These are phyloP conservation scores for Cutaneotrichosporon cavernicola DNA, from an alignment of 1,284 basidiomycete species.

Conservation along the genomic window DNA sequence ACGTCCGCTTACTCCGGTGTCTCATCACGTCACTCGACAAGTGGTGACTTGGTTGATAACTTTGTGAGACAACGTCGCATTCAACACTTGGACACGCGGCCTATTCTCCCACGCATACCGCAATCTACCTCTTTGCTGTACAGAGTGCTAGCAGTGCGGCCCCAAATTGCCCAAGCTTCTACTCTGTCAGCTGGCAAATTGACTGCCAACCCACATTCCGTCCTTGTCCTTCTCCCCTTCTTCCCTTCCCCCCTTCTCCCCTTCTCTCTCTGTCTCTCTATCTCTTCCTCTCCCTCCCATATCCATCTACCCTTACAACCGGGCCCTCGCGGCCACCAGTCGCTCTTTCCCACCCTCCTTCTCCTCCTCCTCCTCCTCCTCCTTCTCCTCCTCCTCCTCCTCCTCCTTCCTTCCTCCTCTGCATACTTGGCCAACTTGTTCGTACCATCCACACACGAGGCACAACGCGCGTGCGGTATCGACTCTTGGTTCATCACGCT, in stretches of 20 bases:
- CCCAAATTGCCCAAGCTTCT: background rate
- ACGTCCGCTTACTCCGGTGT: background rate
- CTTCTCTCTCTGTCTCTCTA: background rate
- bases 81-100: background rate
- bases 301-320: background rate
- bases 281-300: background rate
- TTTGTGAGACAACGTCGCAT: background rate
- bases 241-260: background rate
- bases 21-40: background rate
- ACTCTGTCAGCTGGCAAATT: too few species aligned
- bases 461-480: background rate
- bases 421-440: too few species aligned
- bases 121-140: background rate
- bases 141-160: background rate
- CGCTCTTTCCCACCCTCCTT: background rate
- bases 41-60: background rate
- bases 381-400: background rate
- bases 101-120: background rate
- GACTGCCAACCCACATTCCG: background rate
- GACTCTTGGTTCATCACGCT: background rate
- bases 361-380: background rate
- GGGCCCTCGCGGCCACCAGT: constrained; percentile 1
- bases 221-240: background rate
- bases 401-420: background rate
- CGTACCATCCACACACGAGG: background rate